A percentile compares a stretch with the other conserved stretches of the same genome.
Conservation (phyloP, 257 asterid genomes). For the Paulownia fortunei region DNA sequence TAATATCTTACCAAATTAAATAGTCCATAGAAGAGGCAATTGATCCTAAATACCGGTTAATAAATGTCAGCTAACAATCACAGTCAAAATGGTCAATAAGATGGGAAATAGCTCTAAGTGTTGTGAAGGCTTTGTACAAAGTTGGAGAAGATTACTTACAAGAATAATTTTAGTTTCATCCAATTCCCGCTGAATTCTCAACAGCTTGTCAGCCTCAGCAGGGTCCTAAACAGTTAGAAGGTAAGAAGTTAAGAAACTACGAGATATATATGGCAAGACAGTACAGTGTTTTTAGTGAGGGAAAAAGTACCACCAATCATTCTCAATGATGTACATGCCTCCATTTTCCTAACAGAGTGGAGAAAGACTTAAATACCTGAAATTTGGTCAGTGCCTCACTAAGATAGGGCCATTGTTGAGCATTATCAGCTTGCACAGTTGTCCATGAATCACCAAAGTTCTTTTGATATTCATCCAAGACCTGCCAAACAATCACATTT, state of each 20-base stretch:
- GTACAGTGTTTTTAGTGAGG: not conserved
- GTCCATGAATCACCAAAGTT: constrained; percentile 89
- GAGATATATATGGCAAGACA: not conserved
- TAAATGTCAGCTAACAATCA: not conserved
- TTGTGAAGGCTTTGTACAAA: not conserved
- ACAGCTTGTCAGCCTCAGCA: constrained; percentile 95
- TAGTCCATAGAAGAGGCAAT: not conserved
- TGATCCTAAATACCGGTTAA: not conserved
- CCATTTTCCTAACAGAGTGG: not conserved
- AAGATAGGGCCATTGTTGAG: constrained; percentile 82
- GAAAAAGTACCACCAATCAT: not conserved
- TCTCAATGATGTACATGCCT: not conserved
- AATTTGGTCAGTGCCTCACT: constrained; percentile 66
- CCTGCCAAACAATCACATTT: constrained; percentile 45
- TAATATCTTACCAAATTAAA: not conserved
- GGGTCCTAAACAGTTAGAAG: constrained; percentile 65
- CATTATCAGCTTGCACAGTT: constrained; percentile 62
- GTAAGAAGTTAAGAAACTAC: constrained; percentile 9
- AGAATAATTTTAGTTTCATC: constrained; percentile 97
- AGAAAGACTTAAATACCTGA: constrained; percentile 45
- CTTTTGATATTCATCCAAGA: constrained; percentile 84
- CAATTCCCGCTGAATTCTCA: constrained; percentile 90
- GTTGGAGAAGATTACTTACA: constrained; percentile 53
- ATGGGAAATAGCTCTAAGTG: not conserved
- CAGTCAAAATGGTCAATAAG: not conserved